A percentile compares a stretch with the other conserved stretches of the same genome.
These are phyloP conservation scores for Fonsecaea monophora DNA, from an alignment of 2,329 filamentous ascomycete genomes.

Conservation along the genomic window DNA sequence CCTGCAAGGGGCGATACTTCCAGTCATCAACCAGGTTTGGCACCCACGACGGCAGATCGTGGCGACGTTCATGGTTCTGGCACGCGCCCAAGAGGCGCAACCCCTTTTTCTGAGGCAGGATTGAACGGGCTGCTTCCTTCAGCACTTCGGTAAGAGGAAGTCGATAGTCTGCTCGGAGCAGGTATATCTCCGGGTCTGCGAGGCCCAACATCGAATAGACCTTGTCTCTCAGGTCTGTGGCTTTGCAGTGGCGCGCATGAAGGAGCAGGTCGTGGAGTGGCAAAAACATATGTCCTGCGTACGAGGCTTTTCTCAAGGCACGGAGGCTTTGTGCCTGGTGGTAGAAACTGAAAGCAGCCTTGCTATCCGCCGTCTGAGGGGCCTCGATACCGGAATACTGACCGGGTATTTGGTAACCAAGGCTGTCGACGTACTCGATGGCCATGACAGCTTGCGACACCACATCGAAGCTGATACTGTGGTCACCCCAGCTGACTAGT, in stretches of 20 bases:
- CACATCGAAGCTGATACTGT: slow-evolving; percentile 2
- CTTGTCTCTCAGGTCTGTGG: slow-evolving; percentile 23
- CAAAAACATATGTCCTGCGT: slow-evolving; percentile 5
- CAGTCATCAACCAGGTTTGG: slow-evolving; percentile 17
- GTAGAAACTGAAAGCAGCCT: slow-evolving; percentile 11
- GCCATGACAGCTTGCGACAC: slow-evolving; percentile 20
- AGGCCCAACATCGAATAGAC: slow-evolving; percentile 19
- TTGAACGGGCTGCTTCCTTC: slow-evolving; percentile 6
- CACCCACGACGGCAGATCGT: slow-evolving; percentile 18
- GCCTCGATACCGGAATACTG: neutral
- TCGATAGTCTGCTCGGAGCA: slow-evolving; percentile 12
- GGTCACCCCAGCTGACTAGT: slow-evolving; percentile 20
- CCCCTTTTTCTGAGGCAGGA: slow-evolving; percentile 13
- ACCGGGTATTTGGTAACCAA: slow-evolving; percentile 2
- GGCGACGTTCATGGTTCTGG: slow-evolving; percentile 10
- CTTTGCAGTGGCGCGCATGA: slow-evolving; percentile 11
- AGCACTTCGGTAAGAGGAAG: slow-evolving; percentile 14
- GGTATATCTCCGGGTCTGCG: slow-evolving; percentile 20
- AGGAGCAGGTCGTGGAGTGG: slow-evolving; percentile 5
- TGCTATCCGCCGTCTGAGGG: neutral
- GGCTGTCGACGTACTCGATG: slow-evolving; percentile 11
- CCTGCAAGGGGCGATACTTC: slow-evolving; percentile 20
- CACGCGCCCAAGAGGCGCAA: slow-evolving; percentile 16
- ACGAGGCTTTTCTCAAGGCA: slow-evolving; percentile 10
- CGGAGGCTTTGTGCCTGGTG: slow-evolving; percentile 10